Evolutionary conservation across 2,329 filamentous ascomycete species (phyloP).

Genomic region (Colletotrichum sp.): DNA sequence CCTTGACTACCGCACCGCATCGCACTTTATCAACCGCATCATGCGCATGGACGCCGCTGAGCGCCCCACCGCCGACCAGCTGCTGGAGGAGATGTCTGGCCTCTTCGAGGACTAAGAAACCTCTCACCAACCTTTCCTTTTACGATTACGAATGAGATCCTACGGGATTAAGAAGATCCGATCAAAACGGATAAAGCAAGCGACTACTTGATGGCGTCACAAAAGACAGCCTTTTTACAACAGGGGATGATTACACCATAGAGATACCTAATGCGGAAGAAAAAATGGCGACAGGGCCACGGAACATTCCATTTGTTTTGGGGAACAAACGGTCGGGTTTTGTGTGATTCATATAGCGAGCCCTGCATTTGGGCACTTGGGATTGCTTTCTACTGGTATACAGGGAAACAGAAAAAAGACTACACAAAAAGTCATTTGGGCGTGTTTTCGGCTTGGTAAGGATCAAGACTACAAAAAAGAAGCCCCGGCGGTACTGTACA

Average conservation of each 20-base stretch:
- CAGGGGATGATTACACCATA: background rate
- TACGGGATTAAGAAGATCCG: background rate
- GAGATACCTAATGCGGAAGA: constrained; percentile 13
- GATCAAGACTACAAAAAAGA: background rate
- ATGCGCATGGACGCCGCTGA: constrained; percentile 21
- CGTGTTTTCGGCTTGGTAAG: background rate
- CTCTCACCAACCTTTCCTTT: background rate
- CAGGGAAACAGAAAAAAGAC: background rate
- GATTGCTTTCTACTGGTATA: background rate
- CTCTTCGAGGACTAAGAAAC: constrained; percentile 6
- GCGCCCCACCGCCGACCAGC: constrained; percentile 16
- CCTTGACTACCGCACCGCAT: constrained; percentile 14
- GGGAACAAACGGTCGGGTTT: background rate
- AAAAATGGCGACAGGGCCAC: background rate
- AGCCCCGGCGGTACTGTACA: background rate
- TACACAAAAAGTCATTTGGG: background rate
- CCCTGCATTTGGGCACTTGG: background rate
- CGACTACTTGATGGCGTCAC: background rate
- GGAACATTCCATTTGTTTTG: background rate
- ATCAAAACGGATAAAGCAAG: background rate
- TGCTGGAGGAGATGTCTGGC: constrained; percentile 17
- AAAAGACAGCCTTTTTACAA: background rate
- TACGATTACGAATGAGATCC: background rate
- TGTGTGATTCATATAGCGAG: background rate
- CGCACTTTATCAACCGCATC: constrained; percentile 19